Evolutionary conservation across 805 yeast genomes (phyloP).

Genomic region (Starmerella floricola): DNA sequence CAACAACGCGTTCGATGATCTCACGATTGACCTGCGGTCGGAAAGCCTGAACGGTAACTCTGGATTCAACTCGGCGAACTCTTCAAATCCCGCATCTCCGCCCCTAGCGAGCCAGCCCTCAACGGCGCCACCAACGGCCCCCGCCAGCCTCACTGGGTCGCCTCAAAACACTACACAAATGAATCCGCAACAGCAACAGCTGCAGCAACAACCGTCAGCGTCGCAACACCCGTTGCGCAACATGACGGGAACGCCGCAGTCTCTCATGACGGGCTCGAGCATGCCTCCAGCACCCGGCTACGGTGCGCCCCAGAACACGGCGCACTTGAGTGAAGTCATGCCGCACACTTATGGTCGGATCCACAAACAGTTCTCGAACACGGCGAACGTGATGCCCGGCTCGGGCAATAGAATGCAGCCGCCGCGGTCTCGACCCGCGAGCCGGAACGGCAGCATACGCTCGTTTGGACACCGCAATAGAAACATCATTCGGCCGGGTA

Average conservation of each 20-base stretch:
- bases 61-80: neutral
- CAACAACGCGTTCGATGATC: neutral
- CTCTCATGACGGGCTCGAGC: too few species aligned
- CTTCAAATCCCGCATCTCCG: neutral
- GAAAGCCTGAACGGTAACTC: neutral
- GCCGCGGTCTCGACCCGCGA: conserved; percentile 4
- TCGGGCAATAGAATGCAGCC: neutral
- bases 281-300: neutral
- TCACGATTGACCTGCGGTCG: neutral
- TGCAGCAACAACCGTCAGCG: conserved; percentile 1
- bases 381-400: neutral
- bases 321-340: conserved; percentile 6
- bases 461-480: conserved; percentile 11
- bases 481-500: conserved; percentile 19
- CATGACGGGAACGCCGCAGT: neutral
- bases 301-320: neutral
- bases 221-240: too few species aligned
- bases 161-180: neutral
- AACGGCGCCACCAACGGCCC: conserved; percentile 1
- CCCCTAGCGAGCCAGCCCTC: neutral
- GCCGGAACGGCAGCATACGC: neutral
- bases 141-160: conserved; percentile 3
- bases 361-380: conserved; percentile 12
- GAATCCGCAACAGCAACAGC: neutral
- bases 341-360: conserved; percentile 16